Conservation (phyloP, 495 filamentous ascomycete species). For the Xylaria longipes region DNA sequence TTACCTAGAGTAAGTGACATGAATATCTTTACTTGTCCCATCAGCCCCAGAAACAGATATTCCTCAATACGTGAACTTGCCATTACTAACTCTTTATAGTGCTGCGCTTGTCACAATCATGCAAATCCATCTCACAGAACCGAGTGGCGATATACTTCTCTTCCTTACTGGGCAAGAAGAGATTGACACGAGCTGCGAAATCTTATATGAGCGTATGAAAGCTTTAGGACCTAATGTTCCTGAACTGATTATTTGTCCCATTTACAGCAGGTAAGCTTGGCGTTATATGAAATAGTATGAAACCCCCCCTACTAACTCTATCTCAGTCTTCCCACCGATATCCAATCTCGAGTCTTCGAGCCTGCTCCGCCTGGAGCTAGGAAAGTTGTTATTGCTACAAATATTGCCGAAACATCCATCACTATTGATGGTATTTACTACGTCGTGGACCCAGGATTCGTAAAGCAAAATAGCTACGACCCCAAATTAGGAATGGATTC, state of each 20-base stretch:
- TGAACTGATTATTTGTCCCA: conserved; percentile 89
- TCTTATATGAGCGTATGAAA: conserved; percentile 96
- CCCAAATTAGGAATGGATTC: conserved; percentile 98
- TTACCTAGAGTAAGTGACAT: conserved; percentile 72
- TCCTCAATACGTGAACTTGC: neutral
- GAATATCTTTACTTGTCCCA: neutral
- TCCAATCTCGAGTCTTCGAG: conserved; percentile 94
- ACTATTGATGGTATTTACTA: conserved; percentile 98
- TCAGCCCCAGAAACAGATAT: neutral
- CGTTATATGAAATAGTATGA: conserved; percentile 42
- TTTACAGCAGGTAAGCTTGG: conserved; percentile 65
- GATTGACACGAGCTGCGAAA: conserved; percentile 94
- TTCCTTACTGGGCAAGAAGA: conserved; percentile 98
- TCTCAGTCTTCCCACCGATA: conserved; percentile 64
- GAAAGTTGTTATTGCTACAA: conserved; percentile 98
- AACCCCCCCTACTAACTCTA: neutral
- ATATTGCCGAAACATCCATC: conserved; percentile 97
- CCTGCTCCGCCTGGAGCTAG: conserved; percentile 85
- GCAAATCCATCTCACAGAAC: conserved; percentile 95
- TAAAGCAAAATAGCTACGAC: conserved; percentile 97
- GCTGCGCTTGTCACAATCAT: conserved; percentile 95
- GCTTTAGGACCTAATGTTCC: conserved; percentile 88
- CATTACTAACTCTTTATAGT: conserved; percentile 19
- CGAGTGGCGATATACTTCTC: conserved; percentile 87
- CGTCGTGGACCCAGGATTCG: conserved; percentile 95